These are phyloP conservation scores for Colletotrichum plurivorum DNA, from an alignment of 2,329 filamentous ascomycete species.

Conservation along the genomic window DNA sequence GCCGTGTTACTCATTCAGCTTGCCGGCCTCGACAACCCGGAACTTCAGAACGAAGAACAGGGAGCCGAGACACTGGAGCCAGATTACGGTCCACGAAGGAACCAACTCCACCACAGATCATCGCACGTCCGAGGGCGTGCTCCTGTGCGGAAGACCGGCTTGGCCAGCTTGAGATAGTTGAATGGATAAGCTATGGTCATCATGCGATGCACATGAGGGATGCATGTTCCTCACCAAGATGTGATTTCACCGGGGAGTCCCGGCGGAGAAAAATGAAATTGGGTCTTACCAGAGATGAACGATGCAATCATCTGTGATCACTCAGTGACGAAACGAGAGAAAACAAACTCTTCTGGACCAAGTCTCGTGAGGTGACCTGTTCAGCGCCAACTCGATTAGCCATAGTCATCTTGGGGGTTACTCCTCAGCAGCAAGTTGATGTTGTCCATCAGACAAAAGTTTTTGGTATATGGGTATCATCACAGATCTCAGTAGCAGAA, in stretches of 20 bases:
- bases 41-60: constrained; percentile 55
- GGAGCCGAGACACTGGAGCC: constrained; percentile 67
- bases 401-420: no score
- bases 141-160: constrained; percentile 83
- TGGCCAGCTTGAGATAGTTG: constrained; percentile 77
- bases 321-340: no score
- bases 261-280: no score
- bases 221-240: no score
- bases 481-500: constrained; percentile 83
- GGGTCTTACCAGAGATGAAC: no score
- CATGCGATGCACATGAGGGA: constrained; percentile 50
- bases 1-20: constrained; percentile 78
- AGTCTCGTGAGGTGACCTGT: no score
- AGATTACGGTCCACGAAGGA: constrained; percentile 63
- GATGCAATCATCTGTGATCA: no score
- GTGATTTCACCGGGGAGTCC: no score
- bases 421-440: neutral
- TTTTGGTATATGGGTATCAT: constrained; percentile 78
- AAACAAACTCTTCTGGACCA: no score
- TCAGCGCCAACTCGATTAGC: no score
- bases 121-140: constrained; percentile 63
- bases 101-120: constrained; percentile 83
- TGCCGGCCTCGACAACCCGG: constrained; percentile 66
- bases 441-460: constrained; percentile 53
- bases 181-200: constrained; percentile 84